Conservation (phyloP, 192 early-diverging fungal species). For the Allomyces macrogynus region DNA sequence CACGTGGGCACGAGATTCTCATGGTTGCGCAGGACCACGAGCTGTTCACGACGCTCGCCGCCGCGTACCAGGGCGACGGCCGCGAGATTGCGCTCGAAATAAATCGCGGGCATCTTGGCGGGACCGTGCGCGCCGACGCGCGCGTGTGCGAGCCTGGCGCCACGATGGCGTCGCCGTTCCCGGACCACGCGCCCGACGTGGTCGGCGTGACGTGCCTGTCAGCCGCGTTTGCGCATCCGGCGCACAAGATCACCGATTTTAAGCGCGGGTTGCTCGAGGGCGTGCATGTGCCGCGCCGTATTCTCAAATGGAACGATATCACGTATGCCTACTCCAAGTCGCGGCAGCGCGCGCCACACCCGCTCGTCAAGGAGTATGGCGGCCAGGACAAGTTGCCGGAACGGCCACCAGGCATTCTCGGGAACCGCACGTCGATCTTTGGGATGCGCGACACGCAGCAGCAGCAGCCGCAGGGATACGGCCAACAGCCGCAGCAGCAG, state of each 20-base stretch:
- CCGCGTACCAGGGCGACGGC: no score
- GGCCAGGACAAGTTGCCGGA: no score
- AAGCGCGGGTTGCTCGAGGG: neutral
- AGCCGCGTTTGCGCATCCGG: neutral
- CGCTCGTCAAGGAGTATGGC: no score
- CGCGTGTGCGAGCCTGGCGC: neutral
- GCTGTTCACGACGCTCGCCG: conserved; percentile 27
- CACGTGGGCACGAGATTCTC: conserved; percentile 33
- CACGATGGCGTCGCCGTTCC: neutral
- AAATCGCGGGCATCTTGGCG: neutral
- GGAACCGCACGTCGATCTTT: no score
- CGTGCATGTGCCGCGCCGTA: neutral
- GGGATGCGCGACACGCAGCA: no score
- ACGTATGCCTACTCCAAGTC: neutral
- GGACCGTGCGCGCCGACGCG: neutral
- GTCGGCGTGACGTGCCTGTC: neutral
- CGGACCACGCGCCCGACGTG: neutral
- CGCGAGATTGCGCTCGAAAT: no score
- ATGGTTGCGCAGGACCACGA: conserved; percentile 36
- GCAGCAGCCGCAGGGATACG: no score
- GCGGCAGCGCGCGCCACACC: neutral
- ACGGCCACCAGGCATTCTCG: no score
- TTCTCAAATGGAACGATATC: neutral
- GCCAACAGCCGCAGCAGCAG: neutral
- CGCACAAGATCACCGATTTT: neutral